Conservation (phyloP, 805 yeast genomes). For the Lachancea thermotolerans region DNA sequence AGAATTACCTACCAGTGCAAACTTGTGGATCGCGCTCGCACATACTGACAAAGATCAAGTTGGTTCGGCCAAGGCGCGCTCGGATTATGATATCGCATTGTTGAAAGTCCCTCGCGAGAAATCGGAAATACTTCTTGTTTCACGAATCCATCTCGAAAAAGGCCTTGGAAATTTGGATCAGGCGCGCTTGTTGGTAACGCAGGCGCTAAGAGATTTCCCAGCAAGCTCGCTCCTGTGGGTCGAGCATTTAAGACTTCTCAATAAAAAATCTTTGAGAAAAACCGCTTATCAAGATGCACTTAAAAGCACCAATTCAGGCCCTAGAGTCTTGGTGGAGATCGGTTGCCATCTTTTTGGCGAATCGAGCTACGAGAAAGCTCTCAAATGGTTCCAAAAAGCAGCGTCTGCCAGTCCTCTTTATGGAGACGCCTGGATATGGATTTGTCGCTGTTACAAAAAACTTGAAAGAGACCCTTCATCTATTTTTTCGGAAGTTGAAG, state of each 20-base stretch:
- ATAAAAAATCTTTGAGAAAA: constrained; percentile 46
- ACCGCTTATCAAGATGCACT: constrained; percentile 65
- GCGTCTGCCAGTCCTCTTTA: constrained; percentile 44
- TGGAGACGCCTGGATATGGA: constrained; percentile 79
- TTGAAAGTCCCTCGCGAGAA: constrained; percentile 37
- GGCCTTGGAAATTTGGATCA: constrained; percentile 41
- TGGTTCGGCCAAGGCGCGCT: constrained; percentile 46
- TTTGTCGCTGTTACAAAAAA: constrained; percentile 39
- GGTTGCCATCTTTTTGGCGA: constrained; percentile 64
- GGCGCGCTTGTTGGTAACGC: constrained; percentile 48
- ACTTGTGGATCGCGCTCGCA: constrained; percentile 52
- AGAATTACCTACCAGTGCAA: constrained; percentile 36
- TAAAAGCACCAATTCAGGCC: constrained; percentile 53
- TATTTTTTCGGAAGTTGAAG: constrained; percentile 33
- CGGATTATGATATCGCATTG: constrained; percentile 63
- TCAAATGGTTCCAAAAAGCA: constrained; percentile 70
- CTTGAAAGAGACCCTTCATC: constrained; percentile 36
- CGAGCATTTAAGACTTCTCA: constrained; percentile 41
- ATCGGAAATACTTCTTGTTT: constrained; percentile 50
- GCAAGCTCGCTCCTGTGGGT: constrained; percentile 59
- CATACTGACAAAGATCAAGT: constrained; percentile 36
- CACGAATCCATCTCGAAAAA: constrained; percentile 52
- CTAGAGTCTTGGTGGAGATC: constrained; percentile 51
- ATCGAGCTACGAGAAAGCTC: constrained; percentile 56
- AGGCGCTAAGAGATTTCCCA: constrained; percentile 55